These are phyloP conservation scores for Pseudogymnoascus sp. DNA, from an alignment of 2,329 filamentous ascomycete species.

Conservation along the genomic window DNA sequence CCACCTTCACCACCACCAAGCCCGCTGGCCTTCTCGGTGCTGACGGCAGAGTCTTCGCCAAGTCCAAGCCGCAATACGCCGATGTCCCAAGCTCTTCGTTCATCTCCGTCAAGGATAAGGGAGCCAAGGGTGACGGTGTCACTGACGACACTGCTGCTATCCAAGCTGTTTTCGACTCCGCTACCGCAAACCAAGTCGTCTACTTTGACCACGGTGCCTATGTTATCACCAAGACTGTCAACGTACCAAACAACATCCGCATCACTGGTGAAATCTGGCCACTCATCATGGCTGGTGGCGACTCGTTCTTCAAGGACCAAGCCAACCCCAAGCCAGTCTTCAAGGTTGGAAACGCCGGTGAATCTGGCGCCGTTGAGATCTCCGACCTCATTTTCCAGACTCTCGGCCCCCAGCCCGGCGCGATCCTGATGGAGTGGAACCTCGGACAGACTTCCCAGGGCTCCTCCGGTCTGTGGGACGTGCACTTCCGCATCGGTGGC, in stretches of 20 bases:
- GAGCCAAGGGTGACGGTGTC: conserved; percentile 77
- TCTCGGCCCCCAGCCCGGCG: conserved; percentile 72
- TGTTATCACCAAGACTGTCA: conserved; percentile 59
- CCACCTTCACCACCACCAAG: conserved; percentile 49
- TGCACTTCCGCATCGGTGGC: conserved; percentile 90
- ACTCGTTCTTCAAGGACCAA: conserved; percentile 61
- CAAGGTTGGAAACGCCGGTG: conserved; percentile 69
- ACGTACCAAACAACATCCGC: conserved; percentile 68
- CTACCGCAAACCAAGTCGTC: conserved; percentile 54
- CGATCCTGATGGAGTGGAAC: conserved; percentile 90
- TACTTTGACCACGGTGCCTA: conserved; percentile 73
- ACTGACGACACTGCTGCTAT: conserved; percentile 84
- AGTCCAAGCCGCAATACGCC: conserved; percentile 84
- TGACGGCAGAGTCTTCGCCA: conserved; percentile 65
- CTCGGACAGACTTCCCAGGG: conserved; percentile 59
- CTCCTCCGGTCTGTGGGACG: conserved; percentile 79
- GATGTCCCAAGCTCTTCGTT: conserved; percentile 58
- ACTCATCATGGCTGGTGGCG: conserved; percentile 73
- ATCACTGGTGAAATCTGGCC: conserved; percentile 92
- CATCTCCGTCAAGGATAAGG: conserved; percentile 70
- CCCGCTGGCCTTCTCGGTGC: conserved; percentile 55
- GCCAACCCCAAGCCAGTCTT: conserved; percentile 74
- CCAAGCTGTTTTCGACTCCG: conserved; percentile 65
- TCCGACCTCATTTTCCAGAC: conserved; percentile 82
- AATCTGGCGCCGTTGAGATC: conserved; percentile 75